These are phyloP conservation scores for Tylopilus intermedius DNA, from an alignment of 768 basidiomycete species.

Conservation along the genomic window DNA sequence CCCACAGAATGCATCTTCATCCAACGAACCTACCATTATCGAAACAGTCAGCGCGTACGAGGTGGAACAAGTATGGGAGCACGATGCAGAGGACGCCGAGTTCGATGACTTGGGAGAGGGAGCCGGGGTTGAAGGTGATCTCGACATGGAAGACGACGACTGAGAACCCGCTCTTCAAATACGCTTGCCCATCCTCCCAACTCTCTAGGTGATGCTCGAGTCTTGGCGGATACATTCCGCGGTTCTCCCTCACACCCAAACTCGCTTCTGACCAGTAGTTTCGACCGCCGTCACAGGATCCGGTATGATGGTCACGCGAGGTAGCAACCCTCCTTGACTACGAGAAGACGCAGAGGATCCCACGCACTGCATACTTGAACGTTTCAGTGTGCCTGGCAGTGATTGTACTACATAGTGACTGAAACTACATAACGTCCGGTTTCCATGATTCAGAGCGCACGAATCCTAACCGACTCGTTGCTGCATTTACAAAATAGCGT, in stretches of 20 bases:
- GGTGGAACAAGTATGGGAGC: slow-evolving; percentile 28
- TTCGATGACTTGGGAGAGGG: slow-evolving; percentile 69
- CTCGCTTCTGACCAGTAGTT: not conserved
- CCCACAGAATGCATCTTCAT: not conserved
- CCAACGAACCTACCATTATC: not conserved
- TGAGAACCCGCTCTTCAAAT: slow-evolving; percentile 13
- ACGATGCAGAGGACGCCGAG: slow-evolving; percentile 45
- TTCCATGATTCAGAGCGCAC: not conserved
- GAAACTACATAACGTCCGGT: not conserved
- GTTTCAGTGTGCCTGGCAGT: not conserved
- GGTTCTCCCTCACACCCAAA: not conserved
- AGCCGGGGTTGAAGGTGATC: slow-evolving; percentile 61
- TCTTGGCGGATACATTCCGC: not conserved
- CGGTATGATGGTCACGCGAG: not conserved
- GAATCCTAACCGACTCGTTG: too few relatives aligned
- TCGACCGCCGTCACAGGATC: not conserved
- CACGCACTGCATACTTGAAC: not conserved
- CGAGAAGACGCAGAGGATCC: not conserved
- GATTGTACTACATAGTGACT: too few relatives aligned
- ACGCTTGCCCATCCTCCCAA: not conserved
- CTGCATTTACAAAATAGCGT: too few relatives aligned
- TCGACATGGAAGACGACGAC: slow-evolving; percentile 60
- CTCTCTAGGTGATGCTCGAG: not conserved
- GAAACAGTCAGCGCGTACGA: slow-evolving; percentile 15
- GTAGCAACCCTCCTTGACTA: not conserved